Conservation (phyloP, 441 rosid species). For the Croton laevigatus region DNA sequence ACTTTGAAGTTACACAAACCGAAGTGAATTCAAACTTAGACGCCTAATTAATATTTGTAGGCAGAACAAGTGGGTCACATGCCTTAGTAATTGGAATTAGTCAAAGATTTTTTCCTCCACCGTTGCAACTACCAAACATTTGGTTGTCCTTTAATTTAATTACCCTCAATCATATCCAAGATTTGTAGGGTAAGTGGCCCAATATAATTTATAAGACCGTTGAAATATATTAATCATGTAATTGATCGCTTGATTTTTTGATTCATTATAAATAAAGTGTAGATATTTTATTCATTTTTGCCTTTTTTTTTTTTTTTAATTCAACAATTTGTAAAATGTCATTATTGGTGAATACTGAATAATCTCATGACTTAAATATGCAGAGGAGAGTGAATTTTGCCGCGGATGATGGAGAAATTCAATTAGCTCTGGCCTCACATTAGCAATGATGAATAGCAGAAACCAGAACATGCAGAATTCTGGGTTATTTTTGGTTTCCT, state of each 20-base stretch:
- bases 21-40: background rate
- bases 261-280: no score
- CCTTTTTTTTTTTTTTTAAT: no score
- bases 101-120: background rate
- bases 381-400: slow-evolving; percentile 82
- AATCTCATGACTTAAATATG: slow-evolving; percentile 18
- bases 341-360: no score
- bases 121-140: slow-evolving; percentile 17
- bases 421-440: slow-evolving; percentile 46
- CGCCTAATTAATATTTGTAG: background rate
- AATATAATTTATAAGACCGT: background rate
- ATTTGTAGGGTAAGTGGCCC: background rate
- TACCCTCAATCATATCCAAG: background rate
- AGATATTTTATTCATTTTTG: no score
- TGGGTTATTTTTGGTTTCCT: background rate
- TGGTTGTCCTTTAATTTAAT: background rate
- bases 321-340: no score
- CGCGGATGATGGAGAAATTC: slow-evolving; percentile 48
- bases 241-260: no score
- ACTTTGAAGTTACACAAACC: background rate
- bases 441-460: background rate
- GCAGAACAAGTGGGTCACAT: slow-evolving; percentile 17
- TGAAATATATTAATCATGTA: no score
- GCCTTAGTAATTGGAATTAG: background rate
- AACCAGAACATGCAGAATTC: background rate